Evolutionary conservation across 148 eudicot genomes (phyloP).

Genomic region (Salicornia ramosissima): DNA sequence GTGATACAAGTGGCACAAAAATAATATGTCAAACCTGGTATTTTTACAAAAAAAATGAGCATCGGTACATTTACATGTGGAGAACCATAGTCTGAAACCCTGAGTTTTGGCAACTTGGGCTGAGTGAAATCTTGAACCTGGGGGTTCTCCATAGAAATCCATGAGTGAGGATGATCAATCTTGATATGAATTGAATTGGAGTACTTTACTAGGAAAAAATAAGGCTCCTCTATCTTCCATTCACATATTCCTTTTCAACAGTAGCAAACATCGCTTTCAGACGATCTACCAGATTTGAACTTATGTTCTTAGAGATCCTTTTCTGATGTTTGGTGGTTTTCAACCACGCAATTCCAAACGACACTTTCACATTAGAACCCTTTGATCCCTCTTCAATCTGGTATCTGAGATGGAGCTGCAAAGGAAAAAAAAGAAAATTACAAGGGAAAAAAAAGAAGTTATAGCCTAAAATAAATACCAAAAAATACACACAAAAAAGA

Average conservation of each 20-base stretch:
- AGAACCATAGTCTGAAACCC: background rate
- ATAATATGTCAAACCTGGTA: background rate
- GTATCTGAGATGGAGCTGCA: slow-evolving; percentile 83
- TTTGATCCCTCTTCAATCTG: slow-evolving; percentile 71
- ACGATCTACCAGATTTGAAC: slow-evolving; percentile 59
- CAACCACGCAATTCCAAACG: slow-evolving; percentile 75
- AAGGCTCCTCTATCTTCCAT: slow-evolving; percentile 28
- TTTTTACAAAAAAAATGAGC: background rate
- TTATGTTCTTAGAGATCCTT: slow-evolving; percentile 66
- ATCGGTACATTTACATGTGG: background rate
- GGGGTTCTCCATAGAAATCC: background rate
- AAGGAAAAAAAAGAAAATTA: slow-evolving; percentile 7
- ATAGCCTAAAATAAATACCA: no score
- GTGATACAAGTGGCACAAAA: background rate
- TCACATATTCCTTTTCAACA: slow-evolving; percentile 67
- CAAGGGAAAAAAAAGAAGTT: no score
- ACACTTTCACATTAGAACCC: slow-evolving; percentile 63
- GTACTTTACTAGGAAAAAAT: background rate
- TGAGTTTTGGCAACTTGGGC: background rate
- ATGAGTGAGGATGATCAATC: slow-evolving; percentile 4
- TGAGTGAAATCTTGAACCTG: background rate
- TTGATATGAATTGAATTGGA: slow-evolving; percentile 1
- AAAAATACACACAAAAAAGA: no score
- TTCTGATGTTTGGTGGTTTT: slow-evolving; percentile 71
- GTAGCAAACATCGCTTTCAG: slow-evolving; percentile 62